Base-by-base conservation (phyloP, 495 filamentous ascomycete genomes). In the Elasticomyces elasticus region DNA sequence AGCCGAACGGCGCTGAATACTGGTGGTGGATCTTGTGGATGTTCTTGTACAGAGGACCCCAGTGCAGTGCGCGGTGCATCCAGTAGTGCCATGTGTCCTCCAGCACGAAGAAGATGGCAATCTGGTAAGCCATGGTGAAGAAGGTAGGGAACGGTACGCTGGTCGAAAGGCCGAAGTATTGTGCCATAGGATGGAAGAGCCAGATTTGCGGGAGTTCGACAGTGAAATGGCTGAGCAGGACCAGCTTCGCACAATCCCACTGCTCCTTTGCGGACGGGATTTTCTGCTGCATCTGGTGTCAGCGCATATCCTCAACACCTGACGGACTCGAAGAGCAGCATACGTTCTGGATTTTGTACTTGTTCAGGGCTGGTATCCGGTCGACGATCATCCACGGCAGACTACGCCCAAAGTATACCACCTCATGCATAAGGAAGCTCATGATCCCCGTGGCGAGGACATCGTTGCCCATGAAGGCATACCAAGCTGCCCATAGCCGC, bases 51-150 rank as follows among this genome's bases (percentile, higher is more conserved):
- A 98, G 81, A 25, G 86, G 85, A 5, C 88, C 89, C 82, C 90
- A 95, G 77, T 98, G 92, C 62, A 98, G 79, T 24, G 85, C 84
- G 58, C 92, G 89, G 72, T 98, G 92, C 46, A 79, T 82, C 80
- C 91, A 98, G 75, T 98, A 98, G 68, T 98, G 92, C 94, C 94
- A 98, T 46, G 94, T 77, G 70, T 98, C 92, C 68, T 98, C 92
- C 63, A 96, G 66, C 38, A 97, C 79, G 69, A 98, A 98, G 77
- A 98, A 95, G 64, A 96, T 74, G 33, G 83, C 79, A 54, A 98
- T 94, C 54, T 98, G 92, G 62, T 85, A 84, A 47, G 85, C 85
- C 77, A 98, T 98, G 51, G 80, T 94, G 66, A 79, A 82, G 59
- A 85, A 53, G 9, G 80, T 70, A 10, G 92, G 92, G 76, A 98